These are phyloP conservation scores for Anisogramma anomala DNA, from an alignment of 2,329 filamentous ascomycete genomes.

Conservation along the genomic window DNA sequence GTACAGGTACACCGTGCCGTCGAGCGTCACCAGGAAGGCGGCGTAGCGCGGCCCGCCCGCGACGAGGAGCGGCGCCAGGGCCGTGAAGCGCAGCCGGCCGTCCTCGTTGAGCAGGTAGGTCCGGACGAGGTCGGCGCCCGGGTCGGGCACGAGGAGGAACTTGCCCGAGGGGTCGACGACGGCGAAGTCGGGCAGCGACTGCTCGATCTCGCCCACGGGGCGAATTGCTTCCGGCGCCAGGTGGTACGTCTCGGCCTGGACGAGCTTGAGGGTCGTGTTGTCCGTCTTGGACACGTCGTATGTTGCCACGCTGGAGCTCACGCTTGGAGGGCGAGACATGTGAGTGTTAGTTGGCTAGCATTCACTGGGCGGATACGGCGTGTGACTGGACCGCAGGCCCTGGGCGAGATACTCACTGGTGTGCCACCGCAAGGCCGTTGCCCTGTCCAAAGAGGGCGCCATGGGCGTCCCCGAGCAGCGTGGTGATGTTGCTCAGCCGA, in stretches of 20 bases:
- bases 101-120: conserved; percentile 41
- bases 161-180: conserved; percentile 51
- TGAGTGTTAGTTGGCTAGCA: not conserved
- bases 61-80: conserved; percentile 29
- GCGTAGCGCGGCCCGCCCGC: conserved; percentile 51
- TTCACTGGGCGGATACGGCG: not conserved
- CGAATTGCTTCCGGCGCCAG: conserved; percentile 27
- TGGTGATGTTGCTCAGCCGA: conserved; percentile 25
- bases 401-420: not conserved
- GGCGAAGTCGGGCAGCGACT: conserved; percentile 53
- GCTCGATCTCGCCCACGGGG: conserved; percentile 36
- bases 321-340: conserved; percentile 19
- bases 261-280: conserved; percentile 24
- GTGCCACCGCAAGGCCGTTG: conserved; percentile 1
- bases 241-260: conserved; percentile 30
- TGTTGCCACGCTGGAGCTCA: conserved; percentile 31
- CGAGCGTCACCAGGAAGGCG: conserved; percentile 37
- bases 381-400: too few species aligned
- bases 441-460: conserved; percentile 2
- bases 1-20: conserved; percentile 42
- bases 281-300: conserved; percentile 29
- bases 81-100: conserved; percentile 29
- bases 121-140: conserved; percentile 52
- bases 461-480: conserved; percentile 8
- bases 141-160: conserved; percentile 54